phyloP scores from a whole-genome alignment of 768 basidiomycete genomes.

The Podaxis sp. region DNA sequence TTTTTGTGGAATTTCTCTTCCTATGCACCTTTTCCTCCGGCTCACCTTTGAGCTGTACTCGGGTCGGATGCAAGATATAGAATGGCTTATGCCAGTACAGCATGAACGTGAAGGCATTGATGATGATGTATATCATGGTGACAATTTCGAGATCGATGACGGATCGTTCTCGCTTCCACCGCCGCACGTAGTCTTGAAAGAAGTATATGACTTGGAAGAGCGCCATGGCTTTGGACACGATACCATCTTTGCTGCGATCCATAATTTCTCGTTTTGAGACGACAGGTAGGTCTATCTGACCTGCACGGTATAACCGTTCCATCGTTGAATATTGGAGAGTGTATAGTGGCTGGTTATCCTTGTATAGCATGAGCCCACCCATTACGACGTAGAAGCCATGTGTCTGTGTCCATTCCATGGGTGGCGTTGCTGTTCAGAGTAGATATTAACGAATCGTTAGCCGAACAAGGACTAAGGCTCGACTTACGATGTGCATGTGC shows the following conservation, averaged over 20 bases:
- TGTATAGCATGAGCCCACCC: slow-evolving; percentile 13
- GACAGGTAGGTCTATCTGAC: slow-evolving; percentile 12
- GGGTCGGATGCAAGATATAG: slow-evolving; percentile 11
- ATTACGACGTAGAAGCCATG: slow-evolving; percentile 13
- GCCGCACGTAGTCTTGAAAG: slow-evolving; percentile 14
- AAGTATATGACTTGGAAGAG: slow-evolving; percentile 14
- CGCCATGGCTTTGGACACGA: slow-evolving; percentile 15
- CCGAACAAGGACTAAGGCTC: background rate
- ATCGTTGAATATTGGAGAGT: slow-evolving; percentile 14
- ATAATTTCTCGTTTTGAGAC: slow-evolving; percentile 11
- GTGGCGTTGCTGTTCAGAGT: slow-evolving; percentile 1
- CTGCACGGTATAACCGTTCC: slow-evolving; percentile 9
- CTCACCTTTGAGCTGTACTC: slow-evolving; percentile 9
- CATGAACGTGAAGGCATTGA: slow-evolving; percentile 12
- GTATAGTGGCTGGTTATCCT: slow-evolving; percentile 13
- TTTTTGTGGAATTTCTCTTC: slow-evolving; percentile 8
- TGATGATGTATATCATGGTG: slow-evolving; percentile 13
- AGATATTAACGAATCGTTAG: background rate
- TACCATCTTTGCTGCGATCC: slow-evolving; percentile 12
- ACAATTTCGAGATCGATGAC: slow-evolving; percentile 13
- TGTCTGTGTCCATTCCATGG: slow-evolving; percentile 9
- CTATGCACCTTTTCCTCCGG: slow-evolving; percentile 8
- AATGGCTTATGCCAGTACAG: slow-evolving; percentile 14
- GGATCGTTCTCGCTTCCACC: slow-evolving; percentile 14
- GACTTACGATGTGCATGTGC: background rate